phyloP scores from a whole-genome alignment of 225 moss, liverwort and hornwort species.

The Lunularia cruciata region DNA sequence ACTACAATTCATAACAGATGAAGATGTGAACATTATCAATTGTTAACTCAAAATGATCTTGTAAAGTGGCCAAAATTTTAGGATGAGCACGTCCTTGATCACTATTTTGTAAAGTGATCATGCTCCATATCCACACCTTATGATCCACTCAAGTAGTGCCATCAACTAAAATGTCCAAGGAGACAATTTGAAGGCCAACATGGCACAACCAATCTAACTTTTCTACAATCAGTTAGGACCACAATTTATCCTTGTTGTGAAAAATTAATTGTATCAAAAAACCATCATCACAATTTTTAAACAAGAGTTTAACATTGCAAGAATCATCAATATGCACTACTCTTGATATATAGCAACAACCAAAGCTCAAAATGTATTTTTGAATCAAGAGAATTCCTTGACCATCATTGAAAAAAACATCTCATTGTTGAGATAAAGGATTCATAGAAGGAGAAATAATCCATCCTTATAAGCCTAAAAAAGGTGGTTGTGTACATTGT shows the following conservation, averaged over 20 bases:
- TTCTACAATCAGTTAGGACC: slow-evolving; percentile 76
- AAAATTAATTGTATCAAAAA: slow-evolving; percentile 23
- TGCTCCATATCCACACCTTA: slow-evolving; percentile 98
- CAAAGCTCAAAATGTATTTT: no score
- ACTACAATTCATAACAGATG: no score
- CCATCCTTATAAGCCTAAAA: no score
- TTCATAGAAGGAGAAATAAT: no score
- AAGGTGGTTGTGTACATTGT: no score
- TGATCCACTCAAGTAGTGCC: slow-evolving; percentile 99
- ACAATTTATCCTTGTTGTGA: slow-evolving; percentile 12
- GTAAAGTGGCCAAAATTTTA: slow-evolving; percentile 82
- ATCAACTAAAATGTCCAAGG: slow-evolving; percentile 87
- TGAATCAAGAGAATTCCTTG: background rate
- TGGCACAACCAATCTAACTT: slow-evolving; percentile 97
- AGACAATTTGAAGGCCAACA: slow-evolving; percentile 97
- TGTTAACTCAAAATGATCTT: slow-evolving; percentile 96
- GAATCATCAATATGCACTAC: background rate
- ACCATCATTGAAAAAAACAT: background rate
- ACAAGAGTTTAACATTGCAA: background rate
- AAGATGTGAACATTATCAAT: no score
- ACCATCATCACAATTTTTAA: slow-evolving; percentile 18
- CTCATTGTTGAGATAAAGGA: background rate
- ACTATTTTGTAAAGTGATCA: slow-evolving; percentile 59
- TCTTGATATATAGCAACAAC: no score
- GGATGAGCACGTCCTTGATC: slow-evolving; percentile 53